Conservation (phyloP, 2,329 filamentous ascomycete genomes). For the Aspergillus aculeatinus region DNA sequence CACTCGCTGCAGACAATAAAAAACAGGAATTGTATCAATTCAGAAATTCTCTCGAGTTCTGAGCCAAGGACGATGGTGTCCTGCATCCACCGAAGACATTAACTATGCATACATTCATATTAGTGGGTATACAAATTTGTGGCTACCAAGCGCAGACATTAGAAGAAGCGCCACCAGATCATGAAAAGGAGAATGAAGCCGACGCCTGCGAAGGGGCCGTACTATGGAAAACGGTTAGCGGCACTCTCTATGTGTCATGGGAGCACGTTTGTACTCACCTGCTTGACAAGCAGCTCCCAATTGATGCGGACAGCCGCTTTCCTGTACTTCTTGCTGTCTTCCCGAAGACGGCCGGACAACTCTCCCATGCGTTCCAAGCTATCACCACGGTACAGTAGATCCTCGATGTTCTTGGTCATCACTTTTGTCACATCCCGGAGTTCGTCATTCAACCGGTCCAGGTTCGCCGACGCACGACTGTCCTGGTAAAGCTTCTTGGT, state of each 20-base stretch:
- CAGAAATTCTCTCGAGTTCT: neutral
- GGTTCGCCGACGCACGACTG: slow-evolving; percentile 82
- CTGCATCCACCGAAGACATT: slow-evolving; percentile 34
- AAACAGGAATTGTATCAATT: neutral
- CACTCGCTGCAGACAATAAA: neutral
- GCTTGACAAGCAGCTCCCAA: slow-evolving; percentile 94
- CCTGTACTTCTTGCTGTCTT: slow-evolving; percentile 93
- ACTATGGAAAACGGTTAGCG: slow-evolving; percentile 50
- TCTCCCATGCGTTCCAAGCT: slow-evolving; percentile 96
- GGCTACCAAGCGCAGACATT: slow-evolving; percentile 16
- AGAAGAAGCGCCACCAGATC: slow-evolving; percentile 93
- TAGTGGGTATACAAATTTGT: slow-evolving; percentile 18
- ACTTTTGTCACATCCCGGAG: slow-evolving; percentile 96
- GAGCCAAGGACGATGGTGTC: slow-evolving; percentile 23
- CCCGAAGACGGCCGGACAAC: slow-evolving; percentile 78
- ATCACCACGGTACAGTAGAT: slow-evolving; percentile 90
- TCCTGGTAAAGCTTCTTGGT: slow-evolving; percentile 95
- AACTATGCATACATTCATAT: slow-evolving; percentile 41
- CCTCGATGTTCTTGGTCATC: slow-evolving; percentile 99
- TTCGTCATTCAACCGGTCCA: slow-evolving; percentile 95
- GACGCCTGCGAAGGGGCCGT: slow-evolving; percentile 82
- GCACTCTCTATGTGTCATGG: neutral
- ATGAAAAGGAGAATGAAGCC: slow-evolving; percentile 82
- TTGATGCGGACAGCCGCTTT: slow-evolving; percentile 93
- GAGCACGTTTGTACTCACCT: slow-evolving; percentile 50